Conservation (phyloP, 1,284 basidiomycete species). For the Ustilago esculenta region DNA sequence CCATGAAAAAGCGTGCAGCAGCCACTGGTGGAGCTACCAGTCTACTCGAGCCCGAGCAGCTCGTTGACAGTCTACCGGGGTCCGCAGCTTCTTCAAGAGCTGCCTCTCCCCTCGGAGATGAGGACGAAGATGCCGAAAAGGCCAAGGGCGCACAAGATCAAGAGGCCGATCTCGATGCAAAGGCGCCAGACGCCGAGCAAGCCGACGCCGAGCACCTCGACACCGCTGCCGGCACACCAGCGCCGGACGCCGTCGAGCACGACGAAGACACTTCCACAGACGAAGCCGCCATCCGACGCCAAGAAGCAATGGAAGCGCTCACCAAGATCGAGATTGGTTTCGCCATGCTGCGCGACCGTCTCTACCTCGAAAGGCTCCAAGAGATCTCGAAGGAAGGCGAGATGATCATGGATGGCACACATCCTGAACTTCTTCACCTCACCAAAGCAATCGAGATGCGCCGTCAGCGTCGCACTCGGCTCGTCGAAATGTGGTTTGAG, state of each 20-base stretch:
- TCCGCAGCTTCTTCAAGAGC: constrained; percentile 54
- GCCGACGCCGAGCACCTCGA: constrained; percentile 37
- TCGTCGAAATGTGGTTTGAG: constrained; percentile 67
- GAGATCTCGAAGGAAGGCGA: constrained; percentile 72
- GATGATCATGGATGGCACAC: constrained; percentile 72
- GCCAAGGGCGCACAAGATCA: constrained; percentile 8
- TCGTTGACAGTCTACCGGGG: constrained; percentile 48
- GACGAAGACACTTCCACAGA: constrained; percentile 56
- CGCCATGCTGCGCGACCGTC: constrained; percentile 71
- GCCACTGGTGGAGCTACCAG: constrained; percentile 59
- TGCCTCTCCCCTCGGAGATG: constrained; percentile 40
- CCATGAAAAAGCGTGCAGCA: constrained; percentile 60
- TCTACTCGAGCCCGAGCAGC: constrained; percentile 48
- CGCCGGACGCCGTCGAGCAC: constrained; percentile 41
- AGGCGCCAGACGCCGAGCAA: constrained; percentile 17
- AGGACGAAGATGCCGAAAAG: constrained; percentile 39
- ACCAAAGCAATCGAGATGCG: constrained; percentile 70
- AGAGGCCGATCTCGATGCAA: constrained; percentile 18
- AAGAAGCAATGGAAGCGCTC: constrained; percentile 71
- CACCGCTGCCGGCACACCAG: constrained; percentile 44
- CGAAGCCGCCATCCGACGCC: constrained; percentile 63
- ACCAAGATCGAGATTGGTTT: constrained; percentile 72
- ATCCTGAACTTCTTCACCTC: constrained; percentile 83
- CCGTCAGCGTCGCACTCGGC: constrained; percentile 63
- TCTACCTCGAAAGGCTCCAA: constrained; percentile 72